Base-by-base conservation (phyloP, 768 basidiomycete genomes). In the Aureoboletus auriporus region DNA sequence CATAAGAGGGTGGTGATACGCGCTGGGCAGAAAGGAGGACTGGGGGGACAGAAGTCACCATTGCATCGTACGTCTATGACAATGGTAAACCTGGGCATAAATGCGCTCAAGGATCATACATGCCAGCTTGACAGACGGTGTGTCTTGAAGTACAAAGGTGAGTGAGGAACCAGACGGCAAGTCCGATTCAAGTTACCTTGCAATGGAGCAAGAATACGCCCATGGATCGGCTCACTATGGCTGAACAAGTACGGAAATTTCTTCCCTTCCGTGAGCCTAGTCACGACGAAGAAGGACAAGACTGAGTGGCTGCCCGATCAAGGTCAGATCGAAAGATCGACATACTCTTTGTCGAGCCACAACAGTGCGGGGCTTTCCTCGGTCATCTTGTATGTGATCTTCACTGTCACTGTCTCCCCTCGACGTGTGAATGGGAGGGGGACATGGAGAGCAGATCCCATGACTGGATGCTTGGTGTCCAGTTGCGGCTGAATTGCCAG, bases 151-250 rank as follows among this genome's bases (percentile, higher is more conserved):
- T 11, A 7, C 5, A 10, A 30, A 5, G 0, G 8, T 63, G 11
- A 58, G 41, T 7, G 1, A 3, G n/a, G 17, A 38, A 44, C n/a
- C 10, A 8, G 14, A 28, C 6, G 10, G 14, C 7, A 39, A 7
- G n/a, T 9, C 5, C 0, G n/a, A 43, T 23, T 1, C 16, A 12
- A 16, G 33, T 28, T 36, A 81, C 86, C 86, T 77, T 94, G 92
- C 49, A 91, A 60, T 3, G 93, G 93, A 1, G 80, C 77, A 36
- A 95, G 67, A 4, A 84, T 77, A 27, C 93, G 81, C 3, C 88
- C 88, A 61, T 94, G 86, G 56, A 93, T 95, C 4, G 94, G 90
- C 55, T 96, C 93, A 59, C 87, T 90, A 59, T 96, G 94, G 51
- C 89, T 92, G 72, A 93, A 97, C 13, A 97, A 67, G 68, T 87